A percentile compares a stretch with the other conserved stretches of the same genome.
These are phyloP conservation scores for Iris pallida DNA, from an alignment of 116 monocot species.

Conservation along the genomic window DNA sequence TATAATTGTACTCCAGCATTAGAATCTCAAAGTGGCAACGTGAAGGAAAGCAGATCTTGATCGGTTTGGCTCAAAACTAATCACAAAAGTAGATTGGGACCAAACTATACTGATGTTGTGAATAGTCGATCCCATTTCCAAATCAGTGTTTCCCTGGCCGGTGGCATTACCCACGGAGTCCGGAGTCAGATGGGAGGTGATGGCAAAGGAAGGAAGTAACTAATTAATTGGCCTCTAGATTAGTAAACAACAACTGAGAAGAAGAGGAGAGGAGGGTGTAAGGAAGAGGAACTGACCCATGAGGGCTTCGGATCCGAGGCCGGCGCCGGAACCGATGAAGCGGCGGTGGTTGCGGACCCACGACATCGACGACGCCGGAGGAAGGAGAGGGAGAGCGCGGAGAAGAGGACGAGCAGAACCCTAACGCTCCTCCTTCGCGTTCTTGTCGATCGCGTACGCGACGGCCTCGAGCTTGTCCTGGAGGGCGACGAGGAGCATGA, in stretches of 20 bases:
- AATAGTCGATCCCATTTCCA: neutral
- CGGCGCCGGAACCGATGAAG: too few relatives aligned
- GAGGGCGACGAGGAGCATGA: too few relatives aligned
- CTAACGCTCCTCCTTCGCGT: too few relatives aligned
- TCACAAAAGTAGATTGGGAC: neutral
- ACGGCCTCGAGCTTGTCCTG: too few relatives aligned
- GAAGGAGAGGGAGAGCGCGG: too few relatives aligned
- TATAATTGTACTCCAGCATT: neutral
- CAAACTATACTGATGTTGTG: neutral
- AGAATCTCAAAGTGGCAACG: neutral
- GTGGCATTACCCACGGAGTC: constrained; percentile 2
- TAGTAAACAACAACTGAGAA: neutral
- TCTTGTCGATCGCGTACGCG: too few relatives aligned
- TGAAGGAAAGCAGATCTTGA: constrained; percentile 2
- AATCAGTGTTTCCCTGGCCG: neutral
- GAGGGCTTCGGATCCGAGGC: too few relatives aligned
- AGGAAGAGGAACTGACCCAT: too few relatives aligned
- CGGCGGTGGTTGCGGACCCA: too few relatives aligned
- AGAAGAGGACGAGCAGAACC: too few relatives aligned
- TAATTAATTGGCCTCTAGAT: neutral
- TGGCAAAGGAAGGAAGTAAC: neutral
- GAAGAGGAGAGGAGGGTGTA: too few relatives aligned
- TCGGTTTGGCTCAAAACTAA: neutral
- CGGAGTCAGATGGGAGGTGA: constrained; percentile 2
- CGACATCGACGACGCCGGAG: too few relatives aligned